Evolutionary conservation across 2,329 filamentous ascomycete species (phyloP).

Genomic region (Venturia oleaginea): DNA sequence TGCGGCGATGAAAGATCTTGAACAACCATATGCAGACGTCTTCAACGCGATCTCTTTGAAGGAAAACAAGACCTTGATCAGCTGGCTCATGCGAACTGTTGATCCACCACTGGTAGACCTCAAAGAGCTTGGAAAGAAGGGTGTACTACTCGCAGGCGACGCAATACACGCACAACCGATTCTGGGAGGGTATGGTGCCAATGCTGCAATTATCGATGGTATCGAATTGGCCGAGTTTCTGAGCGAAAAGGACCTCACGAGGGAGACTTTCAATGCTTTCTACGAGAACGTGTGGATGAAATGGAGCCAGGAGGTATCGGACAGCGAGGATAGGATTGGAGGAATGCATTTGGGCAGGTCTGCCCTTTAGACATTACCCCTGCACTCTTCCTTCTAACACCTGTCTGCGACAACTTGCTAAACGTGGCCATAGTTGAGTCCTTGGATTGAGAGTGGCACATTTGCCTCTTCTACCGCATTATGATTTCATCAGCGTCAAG

Average conservation of each 20-base stretch:
- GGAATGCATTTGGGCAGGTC: background rate
- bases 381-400: background rate
- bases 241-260: background rate
- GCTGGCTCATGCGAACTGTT: constrained; percentile 34
- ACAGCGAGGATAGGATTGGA: background rate
- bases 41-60: constrained; percentile 26
- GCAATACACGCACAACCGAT: constrained; percentile 33
- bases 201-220: constrained; percentile 31
- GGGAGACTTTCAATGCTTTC: background rate
- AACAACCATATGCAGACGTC: constrained; percentile 24
- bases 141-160: constrained; percentile 30
- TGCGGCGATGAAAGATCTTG: constrained; percentile 19
- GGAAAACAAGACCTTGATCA: constrained; percentile 26
- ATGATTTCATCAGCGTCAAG: background rate
- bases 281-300: background rate
- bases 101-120: constrained; percentile 19
- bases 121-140: constrained; percentile 19
- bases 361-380: background rate
- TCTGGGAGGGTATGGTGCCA: constrained; percentile 32
- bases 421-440: background rate
- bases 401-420: background rate
- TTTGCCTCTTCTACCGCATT: background rate
- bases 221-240: constrained; percentile 24
- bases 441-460: background rate
- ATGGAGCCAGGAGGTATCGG: background rate